Percentiles rank a stretch among this genome's conserved stretches.
These are phyloP conservation scores for Bassia scoparia DNA, from an alignment of 148 eudicot species.

Conservation along the genomic window DNA sequence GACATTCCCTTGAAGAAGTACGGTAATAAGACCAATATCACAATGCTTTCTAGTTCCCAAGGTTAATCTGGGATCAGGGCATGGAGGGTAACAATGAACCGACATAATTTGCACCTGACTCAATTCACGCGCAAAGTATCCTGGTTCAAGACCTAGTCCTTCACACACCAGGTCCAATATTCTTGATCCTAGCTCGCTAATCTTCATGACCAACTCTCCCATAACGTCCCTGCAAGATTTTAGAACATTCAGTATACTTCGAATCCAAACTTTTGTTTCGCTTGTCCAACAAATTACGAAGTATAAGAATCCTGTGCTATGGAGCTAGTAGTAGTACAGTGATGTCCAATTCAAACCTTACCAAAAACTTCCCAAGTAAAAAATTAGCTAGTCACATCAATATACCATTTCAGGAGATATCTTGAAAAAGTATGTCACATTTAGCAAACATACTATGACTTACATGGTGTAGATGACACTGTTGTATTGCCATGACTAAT, in stretches of 20 bases:
- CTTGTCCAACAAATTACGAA: too few species aligned
- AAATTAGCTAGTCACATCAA: too few species aligned
- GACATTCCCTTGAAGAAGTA: conserved; percentile 47
- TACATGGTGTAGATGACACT: background rate
- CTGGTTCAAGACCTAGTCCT: conserved; percentile 55
- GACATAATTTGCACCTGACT: conserved; percentile 39
- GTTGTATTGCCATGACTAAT: background rate
- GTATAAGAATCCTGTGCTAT: too few species aligned
- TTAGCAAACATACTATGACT: too few species aligned
- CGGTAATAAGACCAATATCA: conserved; percentile 53
- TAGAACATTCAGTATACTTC: background rate
- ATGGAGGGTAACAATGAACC: conserved; percentile 54
- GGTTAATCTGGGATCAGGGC: conserved; percentile 69
- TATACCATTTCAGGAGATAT: too few species aligned
- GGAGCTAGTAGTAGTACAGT: too few species aligned
- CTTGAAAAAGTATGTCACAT: too few species aligned
- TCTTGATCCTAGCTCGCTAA: conserved; percentile 35
- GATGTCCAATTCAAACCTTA: too few species aligned
- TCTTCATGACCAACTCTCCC: conserved; percentile 30
- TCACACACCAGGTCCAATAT: conserved; percentile 52
- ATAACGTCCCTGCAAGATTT: conserved; percentile 39
- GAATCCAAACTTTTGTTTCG: background rate
- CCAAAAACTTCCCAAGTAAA: too few species aligned
- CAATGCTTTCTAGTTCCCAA: conserved; percentile 45
- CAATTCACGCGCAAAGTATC: conserved; percentile 36